These are phyloP conservation scores for Ascodesmis nigricans DNA, from an alignment of 495 filamentous ascomycete genomes.

Conservation along the genomic window DNA sequence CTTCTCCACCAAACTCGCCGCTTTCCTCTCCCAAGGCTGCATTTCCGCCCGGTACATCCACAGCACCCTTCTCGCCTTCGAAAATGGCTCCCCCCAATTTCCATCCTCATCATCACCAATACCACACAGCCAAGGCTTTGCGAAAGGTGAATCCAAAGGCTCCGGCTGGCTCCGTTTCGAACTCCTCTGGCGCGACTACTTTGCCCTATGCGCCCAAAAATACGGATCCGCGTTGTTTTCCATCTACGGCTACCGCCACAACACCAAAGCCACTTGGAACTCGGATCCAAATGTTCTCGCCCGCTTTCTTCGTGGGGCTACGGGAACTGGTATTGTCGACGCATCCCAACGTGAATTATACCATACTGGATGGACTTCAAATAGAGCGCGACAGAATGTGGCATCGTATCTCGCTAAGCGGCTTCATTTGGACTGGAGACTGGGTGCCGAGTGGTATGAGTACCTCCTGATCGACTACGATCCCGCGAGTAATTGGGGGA, in stretches of 20 bases:
- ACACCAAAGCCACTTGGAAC: slow-evolving; percentile 21
- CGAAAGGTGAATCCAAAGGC: slow-evolving; percentile 45
- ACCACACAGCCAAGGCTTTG: slow-evolving; percentile 31
- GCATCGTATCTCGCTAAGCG: slow-evolving; percentile 49
- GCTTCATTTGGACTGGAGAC: slow-evolving; percentile 49
- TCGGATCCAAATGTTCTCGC: slow-evolving; percentile 8
- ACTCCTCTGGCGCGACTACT: slow-evolving; percentile 55
- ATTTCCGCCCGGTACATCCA: slow-evolving; percentile 47
- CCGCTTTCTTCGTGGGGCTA: slow-evolving; percentile 38
- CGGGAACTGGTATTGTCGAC: slow-evolving; percentile 48
- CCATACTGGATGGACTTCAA: slow-evolving; percentile 49
- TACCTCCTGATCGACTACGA: slow-evolving; percentile 48
- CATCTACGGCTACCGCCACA: slow-evolving; percentile 34
- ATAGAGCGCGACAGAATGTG: slow-evolving; percentile 48
- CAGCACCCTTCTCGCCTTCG: slow-evolving; percentile 35
- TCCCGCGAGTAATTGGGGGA: slow-evolving; percentile 48
- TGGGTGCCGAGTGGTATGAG: slow-evolving; percentile 63
- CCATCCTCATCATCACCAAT: too few species aligned
- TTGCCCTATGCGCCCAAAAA: slow-evolving; percentile 44
- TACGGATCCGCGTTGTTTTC: slow-evolving; percentile 38
- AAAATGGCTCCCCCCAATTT: slow-evolving; percentile 31
- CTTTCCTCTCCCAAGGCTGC: slow-evolving; percentile 43
- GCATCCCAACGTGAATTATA: slow-evolving; percentile 45
- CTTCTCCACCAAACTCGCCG: slow-evolving; percentile 49
- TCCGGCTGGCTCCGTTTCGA: slow-evolving; percentile 44